Conservation (phyloP, 2,329 filamentous ascomycete genomes). For the Calonectria pseudoturangicola region DNA sequence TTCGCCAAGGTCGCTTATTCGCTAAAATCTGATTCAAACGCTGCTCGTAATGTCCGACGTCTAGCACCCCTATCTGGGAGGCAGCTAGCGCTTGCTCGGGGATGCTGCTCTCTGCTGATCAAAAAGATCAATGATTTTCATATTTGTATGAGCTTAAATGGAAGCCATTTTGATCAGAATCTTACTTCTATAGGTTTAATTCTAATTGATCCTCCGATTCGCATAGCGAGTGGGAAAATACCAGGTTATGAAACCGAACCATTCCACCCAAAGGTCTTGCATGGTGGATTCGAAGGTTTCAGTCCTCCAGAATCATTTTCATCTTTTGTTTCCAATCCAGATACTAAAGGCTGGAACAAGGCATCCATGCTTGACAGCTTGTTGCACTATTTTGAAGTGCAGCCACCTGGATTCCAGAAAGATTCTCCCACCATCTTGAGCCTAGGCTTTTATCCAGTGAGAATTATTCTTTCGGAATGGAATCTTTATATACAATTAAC, state of each 20-base stretch:
- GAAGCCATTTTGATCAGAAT: neutral
- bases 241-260: neutral
- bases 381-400: conserved; percentile 28
- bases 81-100: conserved; percentile 29
- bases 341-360: neutral
- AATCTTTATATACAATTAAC: conserved; percentile 44
- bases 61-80: conserved; percentile 5
- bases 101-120: conserved; percentile 30
- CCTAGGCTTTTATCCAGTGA: conserved; percentile 45
- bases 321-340: neutral
- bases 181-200: conserved; percentile 17
- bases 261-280: neutral
- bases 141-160: neutral
- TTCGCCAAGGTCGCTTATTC: conserved; percentile 21
- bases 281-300: conserved; percentile 35
- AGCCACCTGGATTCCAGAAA: neutral
- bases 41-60: conserved; percentile 30
- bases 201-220: conserved; percentile 29
- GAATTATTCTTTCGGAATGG: conserved; percentile 47
- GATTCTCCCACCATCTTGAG: conserved; percentile 35
- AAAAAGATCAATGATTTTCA: neutral
- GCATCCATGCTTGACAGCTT: conserved; percentile 28
- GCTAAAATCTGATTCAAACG: conserved; percentile 29
- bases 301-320: conserved; percentile 19
- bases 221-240: neutral